Conservation (phyloP, 2,329 filamentous ascomycete species). For the Aspergillus persii region DNA sequence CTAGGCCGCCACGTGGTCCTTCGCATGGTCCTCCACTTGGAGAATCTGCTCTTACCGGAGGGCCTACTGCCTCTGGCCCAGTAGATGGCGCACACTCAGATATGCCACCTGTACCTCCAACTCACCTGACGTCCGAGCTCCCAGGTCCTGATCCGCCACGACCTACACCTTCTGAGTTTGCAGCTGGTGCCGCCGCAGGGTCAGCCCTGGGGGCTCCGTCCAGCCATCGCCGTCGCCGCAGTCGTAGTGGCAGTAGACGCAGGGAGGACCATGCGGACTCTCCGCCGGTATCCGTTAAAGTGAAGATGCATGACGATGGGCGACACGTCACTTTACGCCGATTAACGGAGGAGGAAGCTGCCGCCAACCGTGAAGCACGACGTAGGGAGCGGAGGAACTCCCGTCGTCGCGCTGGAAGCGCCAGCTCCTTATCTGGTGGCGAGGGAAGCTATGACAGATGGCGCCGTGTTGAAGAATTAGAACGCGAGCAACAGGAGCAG, state of each 20-base stretch:
- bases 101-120: constrained; percentile 41
- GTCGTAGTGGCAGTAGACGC: constrained; percentile 29
- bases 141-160: constrained; percentile 21
- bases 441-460: constrained; percentile 44
- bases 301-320: constrained; percentile 64
- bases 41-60: constrained; percentile 33
- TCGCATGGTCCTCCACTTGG: constrained; percentile 22
- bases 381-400: constrained; percentile 45
- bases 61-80: constrained; percentile 30
- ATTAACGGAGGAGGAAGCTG: constrained; percentile 62
- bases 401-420: constrained; percentile 40
- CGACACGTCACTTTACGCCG: constrained; percentile 62
- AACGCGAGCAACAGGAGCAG: constrained; percentile 47
- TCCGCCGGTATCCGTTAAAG: constrained; percentile 62
- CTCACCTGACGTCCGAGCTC: constrained; percentile 37
- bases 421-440: constrained; percentile 42
- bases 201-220: constrained; percentile 30
- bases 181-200: constrained; percentile 33
- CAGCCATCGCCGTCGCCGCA: constrained; percentile 30
- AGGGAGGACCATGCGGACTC: constrained; percentile 50
- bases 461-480: constrained; percentile 50
- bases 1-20: constrained; percentile 28
- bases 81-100: constrained; percentile 30
- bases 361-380: constrained; percentile 56
- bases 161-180: constrained; percentile 25